These are phyloP conservation scores for Aspergillus jensenii DNA, from an alignment of 2,329 filamentous ascomycete genomes.

Conservation along the genomic window DNA sequence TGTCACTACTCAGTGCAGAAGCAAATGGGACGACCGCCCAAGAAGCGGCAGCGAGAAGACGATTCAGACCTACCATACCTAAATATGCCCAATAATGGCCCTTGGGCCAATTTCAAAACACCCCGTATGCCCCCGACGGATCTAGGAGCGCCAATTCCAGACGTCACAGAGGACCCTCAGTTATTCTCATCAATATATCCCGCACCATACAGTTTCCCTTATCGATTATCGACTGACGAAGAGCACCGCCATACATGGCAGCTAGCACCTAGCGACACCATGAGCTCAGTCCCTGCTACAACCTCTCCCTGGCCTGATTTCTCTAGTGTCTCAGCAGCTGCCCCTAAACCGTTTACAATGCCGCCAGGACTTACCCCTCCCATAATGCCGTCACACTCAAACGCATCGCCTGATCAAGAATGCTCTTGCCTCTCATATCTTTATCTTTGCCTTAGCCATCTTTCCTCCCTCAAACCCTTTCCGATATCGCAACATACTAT, in stretches of 20 bases:
- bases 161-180: constrained; percentile 24
- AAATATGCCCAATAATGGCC: constrained; percentile 14
- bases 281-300: constrained; percentile 29
- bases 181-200: constrained; percentile 31
- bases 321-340: constrained; percentile 34
- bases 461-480: constrained; percentile 43
- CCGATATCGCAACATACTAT: constrained; percentile 44
- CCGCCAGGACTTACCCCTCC: constrained; percentile 21
- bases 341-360: constrained; percentile 26
- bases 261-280: constrained; percentile 21
- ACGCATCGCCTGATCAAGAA: constrained; percentile 22
- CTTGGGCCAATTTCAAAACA: constrained; percentile 25
- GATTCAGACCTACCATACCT: constrained; percentile 24
- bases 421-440: constrained; percentile 44
- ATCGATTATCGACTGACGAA: constrained; percentile 22
- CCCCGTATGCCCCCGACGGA: constrained; percentile 18
- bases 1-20: constrained; percentile 51
- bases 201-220: constrained; percentile 17
- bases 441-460: constrained; percentile 45
- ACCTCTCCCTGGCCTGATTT: constrained; percentile 44
- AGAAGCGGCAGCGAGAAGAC: constrained; percentile 37
- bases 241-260: constrained; percentile 27
- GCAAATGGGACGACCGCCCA: constrained; percentile 49
- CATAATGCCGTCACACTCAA: constrained; percentile 22
- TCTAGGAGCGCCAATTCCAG: constrained; percentile 15